Evolutionary conservation across 495 filamentous ascomycete genomes (phyloP), one percentile per base, ranked within the genome.

Genomic region (Penicillium soppii): DNA sequence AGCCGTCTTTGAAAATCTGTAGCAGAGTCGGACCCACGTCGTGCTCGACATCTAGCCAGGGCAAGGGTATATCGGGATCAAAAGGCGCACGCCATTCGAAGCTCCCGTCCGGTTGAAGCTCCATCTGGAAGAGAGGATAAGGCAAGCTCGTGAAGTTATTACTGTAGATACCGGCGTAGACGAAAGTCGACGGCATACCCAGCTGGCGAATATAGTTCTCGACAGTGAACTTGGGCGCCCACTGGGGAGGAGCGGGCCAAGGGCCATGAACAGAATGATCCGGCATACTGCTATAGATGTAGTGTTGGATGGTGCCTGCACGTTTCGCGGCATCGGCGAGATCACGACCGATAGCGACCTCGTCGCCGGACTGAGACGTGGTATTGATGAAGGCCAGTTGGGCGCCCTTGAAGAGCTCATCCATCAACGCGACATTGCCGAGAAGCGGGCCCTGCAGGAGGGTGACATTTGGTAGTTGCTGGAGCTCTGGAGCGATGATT

Each of bases 41-140:
- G 62, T 98, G 94, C 66, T 98, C 94, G 9, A 92, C 92, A 58
- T 98, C 94, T 13, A 98, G 79, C 90, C 92, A 98, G n/a, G 94
- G 94, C 21, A 98, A 76, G 15, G 87, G 85, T 25, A 85, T 85
- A 52, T 96, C 82, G 4, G 89, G 86, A 54, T 96, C 88, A 67
- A 98, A 98, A 1, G 94, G 94, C 0, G 94, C 95, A 58, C 87
- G 86, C 94, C 94, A 98, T 56, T 88, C 76, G 63, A 96, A 97
- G 52, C 87, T 89, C 4, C 88, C 91, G 57, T 96, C 89, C 0
- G 72, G 65, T 63, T 88, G 81, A 21, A 94, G 70, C 61, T 95
- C 89, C 88, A 95, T 95, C 68, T 90, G 89, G 71, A 96, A 96
- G 7, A 98, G 77, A 2, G 94, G 94, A 66, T 95, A 97, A 0